A percentile compares a stretch with the other conserved stretches of the same genome.
These are phyloP conservation scores for Pachyrhizus erosus DNA, from an alignment of 306 rosid genomes.

Conservation along the genomic window DNA sequence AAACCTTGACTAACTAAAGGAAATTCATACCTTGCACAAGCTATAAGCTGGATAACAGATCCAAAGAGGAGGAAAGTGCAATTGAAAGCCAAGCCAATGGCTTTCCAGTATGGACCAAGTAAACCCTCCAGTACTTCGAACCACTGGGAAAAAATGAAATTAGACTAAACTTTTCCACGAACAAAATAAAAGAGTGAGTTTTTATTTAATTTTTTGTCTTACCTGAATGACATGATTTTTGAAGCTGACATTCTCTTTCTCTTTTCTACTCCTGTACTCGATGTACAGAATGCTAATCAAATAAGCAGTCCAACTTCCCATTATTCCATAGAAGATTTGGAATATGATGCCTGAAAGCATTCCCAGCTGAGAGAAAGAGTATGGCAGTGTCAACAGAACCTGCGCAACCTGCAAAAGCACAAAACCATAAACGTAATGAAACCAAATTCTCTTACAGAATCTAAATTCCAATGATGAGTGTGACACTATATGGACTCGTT, in stretches of 20 bases:
- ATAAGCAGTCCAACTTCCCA: conserved; percentile 99
- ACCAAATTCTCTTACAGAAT: conserved; percentile 9
- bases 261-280: conserved; percentile 84
- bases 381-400: conserved; percentile 88
- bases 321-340: conserved; percentile 84
- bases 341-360: conserved; percentile 81
- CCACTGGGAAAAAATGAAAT: conserved; percentile 64
- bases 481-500: neutral
- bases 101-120: conserved; percentile 94
- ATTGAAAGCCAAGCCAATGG: conserved; percentile 86
- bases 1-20: neutral
- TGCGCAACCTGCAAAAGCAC: conserved; percentile 80
- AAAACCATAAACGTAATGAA: neutral
- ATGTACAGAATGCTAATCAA: conserved; percentile 87
- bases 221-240: conserved; percentile 99
- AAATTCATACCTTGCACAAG: conserved; percentile 84
- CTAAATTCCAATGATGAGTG: conserved; percentile 26
- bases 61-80: conserved; percentile 96
- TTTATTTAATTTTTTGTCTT: neutral
- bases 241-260: conserved; percentile 91
- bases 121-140: conserved; percentile 94
- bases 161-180: neutral
- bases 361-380: conserved; percentile 90
- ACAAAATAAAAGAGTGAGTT: neutral
- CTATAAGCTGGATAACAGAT: conserved; percentile 94